These are phyloP conservation scores for Colletotrichum simmondsii DNA, from an alignment of 2,329 filamentous ascomycete genomes.

Conservation along the genomic window DNA sequence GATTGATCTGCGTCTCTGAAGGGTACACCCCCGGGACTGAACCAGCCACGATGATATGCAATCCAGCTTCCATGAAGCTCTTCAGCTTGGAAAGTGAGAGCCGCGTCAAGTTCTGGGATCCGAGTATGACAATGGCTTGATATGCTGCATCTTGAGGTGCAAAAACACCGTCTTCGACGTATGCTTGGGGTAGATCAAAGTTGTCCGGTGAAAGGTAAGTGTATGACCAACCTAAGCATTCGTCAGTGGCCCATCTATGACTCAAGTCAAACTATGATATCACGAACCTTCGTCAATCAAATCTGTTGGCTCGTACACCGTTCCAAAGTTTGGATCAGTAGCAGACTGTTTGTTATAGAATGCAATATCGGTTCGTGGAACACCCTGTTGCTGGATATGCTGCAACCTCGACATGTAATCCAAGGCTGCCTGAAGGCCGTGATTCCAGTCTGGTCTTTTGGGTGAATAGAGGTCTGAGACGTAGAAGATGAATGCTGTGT, in stretches of 20 bases:
- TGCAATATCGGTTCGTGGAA: constrained; percentile 37
- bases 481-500: constrained; percentile 53
- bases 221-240: constrained; percentile 49
- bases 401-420: constrained; percentile 50
- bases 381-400: constrained; percentile 49
- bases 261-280: background rate
- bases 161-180: constrained; percentile 47
- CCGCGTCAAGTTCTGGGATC: constrained; percentile 49
- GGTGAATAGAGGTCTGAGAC: constrained; percentile 50
- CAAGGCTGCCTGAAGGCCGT: background rate
- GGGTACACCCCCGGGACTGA: background rate
- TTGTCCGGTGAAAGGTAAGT: constrained; percentile 58
- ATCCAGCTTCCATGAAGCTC: constrained; percentile 47
- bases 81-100: constrained; percentile 45
- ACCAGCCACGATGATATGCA: constrained; percentile 52
- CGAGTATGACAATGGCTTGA: constrained; percentile 53
- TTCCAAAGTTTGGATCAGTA: background rate
- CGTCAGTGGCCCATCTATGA: background rate
- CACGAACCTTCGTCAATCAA: constrained; percentile 23
- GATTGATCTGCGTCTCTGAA: background rate
- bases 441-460: constrained; percentile 53
- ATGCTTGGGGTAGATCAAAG: constrained; percentile 49
- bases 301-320: constrained; percentile 44
- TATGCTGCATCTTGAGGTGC: constrained; percentile 51
- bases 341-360: constrained; percentile 13